Percentiles rank a stretch among this genome's conserved stretches.
These are phyloP conservation scores for Pseudogymnoascus sp. DNA, from an alignment of 2,329 filamentous ascomycete genomes.

Conservation along the genomic window DNA sequence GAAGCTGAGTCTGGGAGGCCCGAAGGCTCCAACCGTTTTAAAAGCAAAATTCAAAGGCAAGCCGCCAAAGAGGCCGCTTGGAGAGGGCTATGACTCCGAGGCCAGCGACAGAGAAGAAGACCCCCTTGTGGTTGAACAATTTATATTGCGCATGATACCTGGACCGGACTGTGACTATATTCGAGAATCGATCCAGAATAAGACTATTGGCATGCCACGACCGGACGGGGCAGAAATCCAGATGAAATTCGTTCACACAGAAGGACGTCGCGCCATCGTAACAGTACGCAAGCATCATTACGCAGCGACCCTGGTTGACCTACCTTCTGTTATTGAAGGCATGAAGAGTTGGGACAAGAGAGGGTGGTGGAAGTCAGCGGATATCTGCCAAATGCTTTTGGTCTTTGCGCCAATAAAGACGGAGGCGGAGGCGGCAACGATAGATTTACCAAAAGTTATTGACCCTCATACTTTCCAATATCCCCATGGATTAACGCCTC, in stretches of 20 bases:
- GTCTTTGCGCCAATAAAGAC: constrained; percentile 52
- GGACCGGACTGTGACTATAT: constrained; percentile 82
- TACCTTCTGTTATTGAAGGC: constrained; percentile 62
- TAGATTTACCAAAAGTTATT: constrained; percentile 24
- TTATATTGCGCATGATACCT: constrained; percentile 80
- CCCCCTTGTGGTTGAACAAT: constrained; percentile 81
- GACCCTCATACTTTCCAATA: constrained; percentile 28
- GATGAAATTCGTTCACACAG: constrained; percentile 68
- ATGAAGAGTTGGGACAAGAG: constrained; percentile 71
- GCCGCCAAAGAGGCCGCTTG: constrained; percentile 60
- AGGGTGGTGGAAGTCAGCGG: constrained; percentile 64
- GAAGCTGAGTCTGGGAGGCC: constrained; percentile 34
- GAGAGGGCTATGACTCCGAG: constrained; percentile 94
- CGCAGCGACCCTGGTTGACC: constrained; percentile 58
- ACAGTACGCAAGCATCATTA: constrained; percentile 54
- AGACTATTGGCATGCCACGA: constrained; percentile 61
- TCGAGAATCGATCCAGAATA: constrained; percentile 64
- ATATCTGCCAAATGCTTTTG: constrained; percentile 68
- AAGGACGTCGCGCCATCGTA: constrained; percentile 53
- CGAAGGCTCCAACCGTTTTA: constrained; percentile 35
- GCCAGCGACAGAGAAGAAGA: constrained; percentile 84
- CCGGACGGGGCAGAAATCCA: constrained; percentile 68
- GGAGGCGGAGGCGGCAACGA: constrained; percentile 41
- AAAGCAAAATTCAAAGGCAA: constrained; percentile 61
- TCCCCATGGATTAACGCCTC: constrained; percentile 52